Base-by-base conservation (phyloP, 2,329 filamentous ascomycete species). In the Epichloe scottii region DNA sequence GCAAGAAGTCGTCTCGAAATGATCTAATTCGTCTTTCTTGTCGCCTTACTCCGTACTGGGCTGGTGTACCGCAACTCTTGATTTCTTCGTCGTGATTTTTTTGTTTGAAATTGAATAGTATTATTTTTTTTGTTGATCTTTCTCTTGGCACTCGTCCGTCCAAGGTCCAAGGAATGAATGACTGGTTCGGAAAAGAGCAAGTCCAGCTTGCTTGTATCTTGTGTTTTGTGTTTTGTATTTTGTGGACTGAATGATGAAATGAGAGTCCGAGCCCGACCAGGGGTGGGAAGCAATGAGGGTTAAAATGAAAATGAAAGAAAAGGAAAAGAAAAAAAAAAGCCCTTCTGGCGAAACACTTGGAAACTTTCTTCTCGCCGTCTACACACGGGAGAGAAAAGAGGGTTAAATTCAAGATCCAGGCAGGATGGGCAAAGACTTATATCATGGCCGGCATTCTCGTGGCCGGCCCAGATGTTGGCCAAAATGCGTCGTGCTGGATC, bases 361-460 rank as follows among this genome's bases (percentile, higher is more conserved):
- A 72, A 35, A 43, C 30, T 68, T 64, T 10, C 66, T 69, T 70
- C 67, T 65, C 63, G 64, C 65, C 68, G 68, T 70, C 63, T 66
- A 68, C 62, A 64, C 59, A 64, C 65, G 61, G 66, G 6, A 23
- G 67, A 66, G 61, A 68, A 46, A 51, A 52, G 51, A 49, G 64
- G 64, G 64, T 63, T 67, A 68, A 70, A 67, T 67, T 65, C 61
- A 54, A 62, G 53, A 56, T 61, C 58, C 59, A 63, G 61, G 64
- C 66, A 68, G 69, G 67, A 71, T 66, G 69, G 67, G 67, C 68
- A 71, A 73, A 72, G 73, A 68, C 75, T 79, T 79, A 79, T 79
- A 79, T 77, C 69, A 66, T 73, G 70, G 73, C 68, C 71, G 68
- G 63, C 62, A 63, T 63, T 61, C 62, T 64, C 60, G 64, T 59